phyloP scores from a whole-genome alignment of 306 rosid species.

The Purshia tridentata region DNA sequence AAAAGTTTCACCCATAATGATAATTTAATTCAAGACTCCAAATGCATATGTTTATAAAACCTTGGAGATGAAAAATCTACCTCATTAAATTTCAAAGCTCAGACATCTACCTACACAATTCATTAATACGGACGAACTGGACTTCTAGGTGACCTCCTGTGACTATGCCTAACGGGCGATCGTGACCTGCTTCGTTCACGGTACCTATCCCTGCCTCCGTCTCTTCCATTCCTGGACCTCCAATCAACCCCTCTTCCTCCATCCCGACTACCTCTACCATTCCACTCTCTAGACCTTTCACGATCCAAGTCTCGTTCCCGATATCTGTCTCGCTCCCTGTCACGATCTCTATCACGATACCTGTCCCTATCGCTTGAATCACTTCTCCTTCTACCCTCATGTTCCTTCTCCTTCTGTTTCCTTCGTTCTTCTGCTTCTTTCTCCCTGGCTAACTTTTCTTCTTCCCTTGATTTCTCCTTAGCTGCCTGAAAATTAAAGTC shows the following conservation, averaged over 20 bases:
- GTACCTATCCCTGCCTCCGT: constrained; percentile 74
- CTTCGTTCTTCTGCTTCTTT: constrained; percentile 82
- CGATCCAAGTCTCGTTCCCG: constrained; percentile 68
- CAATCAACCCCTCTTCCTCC: constrained; percentile 68
- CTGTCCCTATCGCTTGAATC: constrained; percentile 79
- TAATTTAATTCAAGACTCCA: constrained; percentile 52
- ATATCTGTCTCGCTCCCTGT: constrained; percentile 71
- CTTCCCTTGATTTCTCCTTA: constrained; percentile 81
- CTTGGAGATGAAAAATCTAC: constrained; percentile 80
- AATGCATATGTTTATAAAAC: constrained; percentile 62
- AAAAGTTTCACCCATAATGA: constrained; percentile 72
- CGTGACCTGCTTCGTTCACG: constrained; percentile 84
- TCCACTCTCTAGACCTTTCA: constrained; percentile 71
- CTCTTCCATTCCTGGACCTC: constrained; percentile 82
- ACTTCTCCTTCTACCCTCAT: constrained; percentile 61
- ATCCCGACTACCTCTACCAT: constrained; percentile 71
- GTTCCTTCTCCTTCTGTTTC: constrained; percentile 80
- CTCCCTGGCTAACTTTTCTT: constrained; percentile 80
- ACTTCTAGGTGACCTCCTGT: constrained; percentile 79
- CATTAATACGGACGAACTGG: constrained; percentile 63
- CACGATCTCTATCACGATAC: constrained; percentile 62
- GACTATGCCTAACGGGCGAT: constrained; percentile 71
- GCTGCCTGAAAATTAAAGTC: constrained; percentile 52
- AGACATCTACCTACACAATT: constrained; percentile 68
- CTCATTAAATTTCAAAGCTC: constrained; percentile 80